These are phyloP conservation scores for Aspergillus nanangensis DNA, from an alignment of 495 filamentous ascomycete species.

Conservation along the genomic window DNA sequence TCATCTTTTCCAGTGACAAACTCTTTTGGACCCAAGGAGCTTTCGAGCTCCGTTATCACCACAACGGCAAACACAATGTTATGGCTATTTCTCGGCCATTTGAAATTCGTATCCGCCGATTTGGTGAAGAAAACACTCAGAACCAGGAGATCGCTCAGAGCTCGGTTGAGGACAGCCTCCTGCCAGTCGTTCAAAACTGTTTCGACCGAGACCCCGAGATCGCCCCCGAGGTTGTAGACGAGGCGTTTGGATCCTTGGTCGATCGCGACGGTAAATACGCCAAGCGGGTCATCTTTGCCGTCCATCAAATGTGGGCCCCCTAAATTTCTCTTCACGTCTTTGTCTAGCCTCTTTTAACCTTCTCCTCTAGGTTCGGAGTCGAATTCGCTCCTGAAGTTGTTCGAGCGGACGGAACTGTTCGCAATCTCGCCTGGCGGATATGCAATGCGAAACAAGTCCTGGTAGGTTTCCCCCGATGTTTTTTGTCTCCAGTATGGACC, in stretches of 20 bases:
- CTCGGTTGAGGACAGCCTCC: conserved; percentile 68
- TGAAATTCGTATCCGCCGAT: conserved; percentile 75
- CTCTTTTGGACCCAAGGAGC: conserved; percentile 94
- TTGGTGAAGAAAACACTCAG: conserved; percentile 61
- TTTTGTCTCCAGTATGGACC: background rate
- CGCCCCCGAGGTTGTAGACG: conserved; percentile 73
- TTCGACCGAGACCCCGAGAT: conserved; percentile 90
- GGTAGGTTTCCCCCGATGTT: conserved; percentile 48
- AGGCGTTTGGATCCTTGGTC: conserved; percentile 76
- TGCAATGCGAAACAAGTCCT: conserved; percentile 93
- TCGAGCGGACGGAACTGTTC: conserved; percentile 84
- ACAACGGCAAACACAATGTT: conserved; percentile 88
- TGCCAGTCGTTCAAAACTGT: conserved; percentile 84
- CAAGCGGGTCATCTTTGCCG: conserved; percentile 84
- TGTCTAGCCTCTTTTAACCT: no score
- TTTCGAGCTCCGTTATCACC: conserved; percentile 96
- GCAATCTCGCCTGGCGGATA: conserved; percentile 89
- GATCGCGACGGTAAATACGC: conserved; percentile 86
- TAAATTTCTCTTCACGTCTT: no score
- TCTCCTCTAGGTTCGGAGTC: conserved; percentile 71
- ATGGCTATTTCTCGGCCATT: conserved; percentile 95
- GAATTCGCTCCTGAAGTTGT: conserved; percentile 94
- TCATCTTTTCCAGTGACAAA: conserved; percentile 89
- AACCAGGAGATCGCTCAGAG: conserved; percentile 43
- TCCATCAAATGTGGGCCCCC: conserved; percentile 73